Evolutionary conservation across 2,329 filamentous ascomycete species (phyloP).

Genomic region (Aspergillaceae sp.): DNA sequence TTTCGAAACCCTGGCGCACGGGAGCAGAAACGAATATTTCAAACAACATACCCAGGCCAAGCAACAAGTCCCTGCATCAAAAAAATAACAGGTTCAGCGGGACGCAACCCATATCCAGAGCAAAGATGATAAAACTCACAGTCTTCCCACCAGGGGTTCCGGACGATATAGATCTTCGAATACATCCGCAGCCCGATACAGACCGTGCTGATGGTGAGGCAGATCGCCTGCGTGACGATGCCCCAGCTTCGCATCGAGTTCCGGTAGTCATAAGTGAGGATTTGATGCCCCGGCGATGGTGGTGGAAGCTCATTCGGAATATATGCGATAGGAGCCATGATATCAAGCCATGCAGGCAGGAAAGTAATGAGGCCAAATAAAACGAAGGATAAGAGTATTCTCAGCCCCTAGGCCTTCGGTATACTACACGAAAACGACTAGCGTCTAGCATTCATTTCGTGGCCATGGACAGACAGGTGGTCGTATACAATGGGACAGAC

Average conservation of each 20-base stretch:
- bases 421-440: too few species aligned
- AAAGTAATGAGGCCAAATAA: background rate
- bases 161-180: constrained; percentile 20
- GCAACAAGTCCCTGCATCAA: constrained; percentile 10
- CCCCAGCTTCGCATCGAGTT: constrained; percentile 9
- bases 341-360: background rate
- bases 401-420: too few species aligned
- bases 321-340: constrained; percentile 1
- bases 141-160: constrained; percentile 14
- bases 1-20: background rate
- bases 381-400: too few species aligned
- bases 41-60: constrained; percentile 12
- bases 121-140: constrained; percentile 8
- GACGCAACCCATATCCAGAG: too few species aligned
- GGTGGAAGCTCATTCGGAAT: background rate
- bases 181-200: constrained; percentile 16
- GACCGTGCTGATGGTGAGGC: constrained; percentile 11
- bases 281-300: background rate
- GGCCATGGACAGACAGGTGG: too few species aligned
- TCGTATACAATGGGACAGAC: too few species aligned
- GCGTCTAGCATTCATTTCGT: too few species aligned
- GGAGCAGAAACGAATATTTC: background rate
- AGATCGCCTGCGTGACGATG: constrained; percentile 12
- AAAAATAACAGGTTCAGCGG: too few species aligned
- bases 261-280: constrained; percentile 3